Base-by-base conservation (phyloP, 129 eudicot genomes). In the Calendula officinalis region DNA sequence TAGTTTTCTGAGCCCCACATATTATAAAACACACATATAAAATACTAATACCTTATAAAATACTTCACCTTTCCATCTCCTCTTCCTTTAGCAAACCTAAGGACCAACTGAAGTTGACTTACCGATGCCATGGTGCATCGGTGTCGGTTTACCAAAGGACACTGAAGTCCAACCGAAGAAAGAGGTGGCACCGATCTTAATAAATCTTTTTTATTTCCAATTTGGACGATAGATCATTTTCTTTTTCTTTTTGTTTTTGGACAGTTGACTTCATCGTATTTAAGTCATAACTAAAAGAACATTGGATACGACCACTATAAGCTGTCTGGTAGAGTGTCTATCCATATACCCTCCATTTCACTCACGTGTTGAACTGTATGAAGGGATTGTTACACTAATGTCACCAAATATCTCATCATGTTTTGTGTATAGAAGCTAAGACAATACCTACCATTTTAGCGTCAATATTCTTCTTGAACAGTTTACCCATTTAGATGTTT, bases 321-420 rank as follows among this genome's bases (percentile, higher is more conserved):
- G 10, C 17, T 13, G 43, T 12, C 43, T 39, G 43, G 43, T 58
- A 35, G 17, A 9, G 13, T 32, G 10, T 62, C 17, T 43, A 62
- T 62, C 11, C 15, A 43, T 3, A 7, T 4, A 62, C 53, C 30
- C 30, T 7, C 41, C 30, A 33, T n/a, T 13, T 33, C 1, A 14
- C 45, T n/a, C 69, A 64, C 69, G 30, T 64, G 56, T 48, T 49
- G 47, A 5, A 64, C 69, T 64, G 58, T 48, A 7, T 37, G 15
- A 35, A 48, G 43, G 48, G 45, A 64, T 64, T 48, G 46, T 64
- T 35, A 64, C 69, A 64, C 47, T 33, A 48, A 33, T 64, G 58
- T 48, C 69, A 52, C 62, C 62, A 54, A 52, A 67, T 54, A 5
- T n/a, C 36, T 67, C 39, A 67, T 67, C 22, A 10, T 37, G 62